Percentiles rank a stretch among this genome's conserved stretches.
Evolutionary conservation across 1,284 basidiomycete genomes (phyloP).

Genomic region (Puccinia coronata): DNA sequence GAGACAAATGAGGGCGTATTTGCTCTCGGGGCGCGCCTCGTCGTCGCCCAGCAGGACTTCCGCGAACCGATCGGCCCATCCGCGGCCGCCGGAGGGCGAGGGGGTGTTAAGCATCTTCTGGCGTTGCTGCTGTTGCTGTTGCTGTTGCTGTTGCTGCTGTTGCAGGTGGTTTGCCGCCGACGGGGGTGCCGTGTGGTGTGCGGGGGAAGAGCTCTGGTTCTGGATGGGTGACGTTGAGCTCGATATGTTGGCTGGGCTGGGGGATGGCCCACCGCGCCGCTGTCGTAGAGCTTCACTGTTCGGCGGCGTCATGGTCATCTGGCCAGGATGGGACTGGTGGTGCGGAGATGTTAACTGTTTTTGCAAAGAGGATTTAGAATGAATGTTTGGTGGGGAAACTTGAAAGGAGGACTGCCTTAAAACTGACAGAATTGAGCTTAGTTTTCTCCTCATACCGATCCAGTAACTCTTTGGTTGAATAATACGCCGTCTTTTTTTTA

Average conservation of each 20-base stretch:
- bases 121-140: slow-evolving; percentile 63
- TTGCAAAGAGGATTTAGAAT: neutral
- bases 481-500: slow-evolving; percentile 95
- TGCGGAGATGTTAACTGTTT: neutral
- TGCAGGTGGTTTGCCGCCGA: slow-evolving; percentile 74
- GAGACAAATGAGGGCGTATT: slow-evolving; percentile 91
- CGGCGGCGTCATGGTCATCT: slow-evolving; percentile 13
- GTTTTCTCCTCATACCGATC: slow-evolving; percentile 80
- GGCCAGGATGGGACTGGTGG: neutral
- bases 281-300: slow-evolving; percentile 15
- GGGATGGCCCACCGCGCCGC: neutral
- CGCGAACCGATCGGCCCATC: slow-evolving; percentile 83
- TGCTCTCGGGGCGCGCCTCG: slow-evolving; percentile 63
- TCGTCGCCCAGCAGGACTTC: slow-evolving; percentile 84
- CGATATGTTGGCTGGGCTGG: slow-evolving; percentile 3
- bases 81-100: slow-evolving; percentile 43
- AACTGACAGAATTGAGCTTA: slow-evolving; percentile 52
- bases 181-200: neutral
- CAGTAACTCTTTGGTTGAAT: slow-evolving; percentile 82
- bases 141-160: slow-evolving; percentile 67
- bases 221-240: neutral
- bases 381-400: neutral
- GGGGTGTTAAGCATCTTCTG: slow-evolving; percentile 7
- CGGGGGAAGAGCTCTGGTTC: neutral
- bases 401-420: slow-evolving; percentile 48